Conservation (phyloP, 306 rosid species). For the Hippophae tibetana region DNA sequence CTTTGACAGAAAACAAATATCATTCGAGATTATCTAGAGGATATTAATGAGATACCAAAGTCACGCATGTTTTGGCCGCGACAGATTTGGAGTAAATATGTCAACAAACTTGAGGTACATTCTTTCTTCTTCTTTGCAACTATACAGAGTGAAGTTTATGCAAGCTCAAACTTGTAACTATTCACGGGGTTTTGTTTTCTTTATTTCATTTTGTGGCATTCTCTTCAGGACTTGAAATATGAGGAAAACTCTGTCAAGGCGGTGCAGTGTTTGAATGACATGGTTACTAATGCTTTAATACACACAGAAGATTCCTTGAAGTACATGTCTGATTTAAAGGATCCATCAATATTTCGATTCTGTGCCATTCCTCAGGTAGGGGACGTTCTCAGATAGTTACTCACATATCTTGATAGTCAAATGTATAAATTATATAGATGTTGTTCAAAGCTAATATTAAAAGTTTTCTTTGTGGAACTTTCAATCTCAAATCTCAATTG, state of each 20-base stretch:
- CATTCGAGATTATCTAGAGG: conserved; percentile 95
- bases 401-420: no score
- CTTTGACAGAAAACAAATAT: conserved; percentile 81
- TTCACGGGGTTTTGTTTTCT: neutral
- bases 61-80: conserved; percentile 99
- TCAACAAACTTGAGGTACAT: conserved; percentile 78
- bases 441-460: neutral
- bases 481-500: conserved; percentile 16
- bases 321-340: conserved; percentile 66
- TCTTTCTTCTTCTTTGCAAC: conserved; percentile 11
- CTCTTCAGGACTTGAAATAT: conserved; percentile 67
- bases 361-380: conserved; percentile 96
- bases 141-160: no score
- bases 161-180: no score
- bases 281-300: conserved; percentile 76
- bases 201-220: conserved; percentile 10
- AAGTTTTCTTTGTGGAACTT: conserved; percentile 1
- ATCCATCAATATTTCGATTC: conserved; percentile 64
- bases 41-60: conserved; percentile 95
- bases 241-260: conserved; percentile 75
- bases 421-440: no score
- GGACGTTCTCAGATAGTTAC: conserved; percentile 11
- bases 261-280: conserved; percentile 87
- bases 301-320: conserved; percentile 71
- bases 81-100: conserved; percentile 93